Percentiles rank a stretch among this genome's conserved stretches.
Evolutionary conservation across 2,329 filamentous ascomycete genomes (phyloP).

Genomic region (Aspergillus sp.): DNA sequence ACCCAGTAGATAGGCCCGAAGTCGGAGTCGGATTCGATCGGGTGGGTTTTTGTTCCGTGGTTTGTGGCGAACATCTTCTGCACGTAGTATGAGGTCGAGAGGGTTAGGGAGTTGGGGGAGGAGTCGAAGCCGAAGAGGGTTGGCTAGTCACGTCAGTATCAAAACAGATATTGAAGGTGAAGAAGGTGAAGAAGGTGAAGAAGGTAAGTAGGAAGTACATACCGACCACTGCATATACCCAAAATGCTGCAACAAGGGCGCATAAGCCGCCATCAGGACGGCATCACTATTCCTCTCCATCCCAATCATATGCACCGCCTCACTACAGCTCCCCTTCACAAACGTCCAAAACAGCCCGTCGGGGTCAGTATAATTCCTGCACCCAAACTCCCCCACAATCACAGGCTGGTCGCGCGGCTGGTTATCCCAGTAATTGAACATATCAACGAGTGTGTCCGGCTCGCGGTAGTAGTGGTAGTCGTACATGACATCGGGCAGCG

Average conservation of each 20-base stretch:
- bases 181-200: too few species aligned
- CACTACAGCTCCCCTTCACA: constrained; percentile 56
- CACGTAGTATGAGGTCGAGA: constrained; percentile 36
- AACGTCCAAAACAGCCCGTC: constrained; percentile 25
- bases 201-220: constrained; percentile 4
- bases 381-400: constrained; percentile 33
- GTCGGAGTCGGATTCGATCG: constrained; percentile 23
- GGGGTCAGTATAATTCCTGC: constrained; percentile 21
- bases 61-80: constrained; percentile 37
- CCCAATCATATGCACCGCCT: constrained; percentile 65
- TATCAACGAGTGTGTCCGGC: constrained; percentile 51
- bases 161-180: not conserved
- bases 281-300: constrained; percentile 40
- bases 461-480: constrained; percentile 56
- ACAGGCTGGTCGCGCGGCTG: constrained; percentile 34
- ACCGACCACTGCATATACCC: constrained; percentile 36
- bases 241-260: constrained; percentile 38
- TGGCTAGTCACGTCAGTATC: constrained; percentile 20
- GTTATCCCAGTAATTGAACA: constrained; percentile 58
- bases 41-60: constrained; percentile 31
- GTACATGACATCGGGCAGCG: constrained; percentile 39
- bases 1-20: constrained; percentile 39
- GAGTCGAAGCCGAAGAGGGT: constrained; percentile 34
- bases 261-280: constrained; percentile 37
- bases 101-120: constrained; percentile 27